These are phyloP conservation scores for Fusarium xyrophilum DNA, from an alignment of 2,329 filamentous ascomycete genomes.

Conservation along the genomic window DNA sequence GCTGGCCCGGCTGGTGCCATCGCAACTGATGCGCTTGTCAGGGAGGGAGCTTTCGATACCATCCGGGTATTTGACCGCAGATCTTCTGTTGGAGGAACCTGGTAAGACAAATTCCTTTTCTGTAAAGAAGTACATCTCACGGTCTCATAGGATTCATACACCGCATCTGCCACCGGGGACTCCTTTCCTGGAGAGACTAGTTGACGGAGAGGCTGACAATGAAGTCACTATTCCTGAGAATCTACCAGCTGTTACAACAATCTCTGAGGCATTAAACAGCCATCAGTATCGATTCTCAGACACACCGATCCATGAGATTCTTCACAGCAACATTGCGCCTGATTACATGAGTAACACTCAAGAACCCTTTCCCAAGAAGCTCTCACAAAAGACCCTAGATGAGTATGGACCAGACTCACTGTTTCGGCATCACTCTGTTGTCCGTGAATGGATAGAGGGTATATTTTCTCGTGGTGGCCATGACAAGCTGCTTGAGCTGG, in stretches of 20 bases:
- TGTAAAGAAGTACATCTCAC: neutral
- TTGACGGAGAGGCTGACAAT: slow-evolving; percentile 19
- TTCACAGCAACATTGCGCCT: slow-evolving; percentile 23
- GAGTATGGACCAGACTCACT: slow-evolving; percentile 6
- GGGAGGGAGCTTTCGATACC: slow-evolving; percentile 19
- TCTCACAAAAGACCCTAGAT: slow-evolving; percentile 2
- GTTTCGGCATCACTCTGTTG: slow-evolving; percentile 13
- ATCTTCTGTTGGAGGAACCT: slow-evolving; percentile 14
- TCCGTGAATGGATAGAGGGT: slow-evolving; percentile 22
- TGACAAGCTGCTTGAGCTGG: slow-evolving; percentile 11
- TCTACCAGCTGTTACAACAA: slow-evolving; percentile 23
- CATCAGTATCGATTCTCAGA: slow-evolving; percentile 33
- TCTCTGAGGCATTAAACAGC: slow-evolving; percentile 26
- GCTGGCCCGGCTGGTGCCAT: slow-evolving; percentile 29
- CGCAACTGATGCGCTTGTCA: slow-evolving; percentile 23
- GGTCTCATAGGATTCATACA: slow-evolving; percentile 2
- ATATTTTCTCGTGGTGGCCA: slow-evolving; percentile 6
- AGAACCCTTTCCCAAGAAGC: slow-evolving; percentile 5
- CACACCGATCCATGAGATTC: slow-evolving; percentile 6
- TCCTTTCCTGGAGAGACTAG: slow-evolving; percentile 1
- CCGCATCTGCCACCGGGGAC: slow-evolving; percentile 13
- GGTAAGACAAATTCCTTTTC: neutral
- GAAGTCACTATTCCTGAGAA: slow-evolving; percentile 18
- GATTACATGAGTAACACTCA: slow-evolving; percentile 23
- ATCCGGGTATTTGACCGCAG: slow-evolving; percentile 26